Percentiles rank a stretch among this genome's conserved stretches.
Conservation (phyloP, 257 asterid genomes). For the Solanum appendiculatum region DNA sequence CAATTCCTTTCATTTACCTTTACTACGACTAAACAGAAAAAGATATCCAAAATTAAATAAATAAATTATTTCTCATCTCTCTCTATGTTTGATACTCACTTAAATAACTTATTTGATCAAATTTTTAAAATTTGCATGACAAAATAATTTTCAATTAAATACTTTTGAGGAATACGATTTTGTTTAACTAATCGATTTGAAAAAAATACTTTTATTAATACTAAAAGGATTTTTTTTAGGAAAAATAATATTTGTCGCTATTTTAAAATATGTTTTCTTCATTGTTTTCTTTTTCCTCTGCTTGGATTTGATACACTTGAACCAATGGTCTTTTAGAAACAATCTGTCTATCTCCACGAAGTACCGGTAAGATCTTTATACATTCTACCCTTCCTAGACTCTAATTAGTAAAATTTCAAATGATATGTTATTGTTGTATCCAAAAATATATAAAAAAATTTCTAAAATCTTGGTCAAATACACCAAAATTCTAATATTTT, state of each 20-base stretch:
- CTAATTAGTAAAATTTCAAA: fast-evolving
- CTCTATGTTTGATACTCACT: fast-evolving
- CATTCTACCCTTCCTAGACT: no score
- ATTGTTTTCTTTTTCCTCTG: no score
- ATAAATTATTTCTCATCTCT: not conserved
- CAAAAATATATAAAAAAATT: no score
- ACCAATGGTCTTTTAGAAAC: fast-evolving
- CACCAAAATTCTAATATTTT: not conserved
- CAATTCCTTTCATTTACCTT: not conserved
- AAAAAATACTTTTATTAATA: not conserved
- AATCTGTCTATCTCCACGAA: no score
- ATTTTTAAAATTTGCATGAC: not conserved
- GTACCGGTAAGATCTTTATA: fast-evolving
- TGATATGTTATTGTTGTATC: no score
- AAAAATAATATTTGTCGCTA: not conserved
- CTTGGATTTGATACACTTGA: no score
- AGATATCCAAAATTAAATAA: not conserved
- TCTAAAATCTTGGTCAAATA: not conserved
- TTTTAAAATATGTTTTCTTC: not conserved
- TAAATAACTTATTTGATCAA: not conserved
- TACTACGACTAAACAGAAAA: not conserved
- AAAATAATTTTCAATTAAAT: not conserved
- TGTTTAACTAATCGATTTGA: not conserved
- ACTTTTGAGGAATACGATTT: not conserved
- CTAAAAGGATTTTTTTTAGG: not conserved